Evolutionary conservation across 768 basidiomycete genomes (phyloP).

Genomic region (Suillus placidus): DNA sequence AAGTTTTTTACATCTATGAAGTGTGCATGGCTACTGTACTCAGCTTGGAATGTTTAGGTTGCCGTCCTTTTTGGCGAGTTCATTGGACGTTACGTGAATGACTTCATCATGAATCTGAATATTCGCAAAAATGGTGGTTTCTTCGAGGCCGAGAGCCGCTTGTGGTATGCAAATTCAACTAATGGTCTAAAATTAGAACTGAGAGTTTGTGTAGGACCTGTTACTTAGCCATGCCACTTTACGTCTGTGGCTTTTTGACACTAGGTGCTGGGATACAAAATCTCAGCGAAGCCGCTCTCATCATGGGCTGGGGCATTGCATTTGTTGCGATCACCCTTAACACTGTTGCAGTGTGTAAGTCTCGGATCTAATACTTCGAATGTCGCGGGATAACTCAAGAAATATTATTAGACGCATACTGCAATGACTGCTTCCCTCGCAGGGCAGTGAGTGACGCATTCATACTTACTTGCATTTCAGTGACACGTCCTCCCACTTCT

Average conservation of each 20-base stretch:
- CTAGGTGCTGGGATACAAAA: conserved; percentile 43
- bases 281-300: conserved; percentile 29
- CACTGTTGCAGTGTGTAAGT: conserved; percentile 44
- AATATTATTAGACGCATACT: conserved; percentile 36
- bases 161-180: conserved; percentile 35
- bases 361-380: neutral
- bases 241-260: conserved; percentile 43
- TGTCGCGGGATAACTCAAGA: neutral
- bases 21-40: neutral
- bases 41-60: conserved; percentile 32
- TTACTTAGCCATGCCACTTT: conserved; percentile 45
- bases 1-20: conserved; percentile 9
- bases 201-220: conserved; percentile 30
- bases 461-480: neutral
- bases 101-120: conserved; percentile 47
- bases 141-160: conserved; percentile 53
- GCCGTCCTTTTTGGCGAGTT: conserved; percentile 55
- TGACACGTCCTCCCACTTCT: neutral
- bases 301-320: conserved; percentile 50
- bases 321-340: conserved; percentile 39
- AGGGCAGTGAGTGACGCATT: conserved; percentile 23
- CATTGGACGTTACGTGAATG: conserved; percentile 52
- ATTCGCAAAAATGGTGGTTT: conserved; percentile 52
- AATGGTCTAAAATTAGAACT: neutral
- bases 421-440: conserved; percentile 41